Evolutionary conservation across 225 moss, liverwort and hornwort genomes (phyloP), one percentile per base, ranked within the genome.

Genomic region (Marchantia paleacea): DNA sequence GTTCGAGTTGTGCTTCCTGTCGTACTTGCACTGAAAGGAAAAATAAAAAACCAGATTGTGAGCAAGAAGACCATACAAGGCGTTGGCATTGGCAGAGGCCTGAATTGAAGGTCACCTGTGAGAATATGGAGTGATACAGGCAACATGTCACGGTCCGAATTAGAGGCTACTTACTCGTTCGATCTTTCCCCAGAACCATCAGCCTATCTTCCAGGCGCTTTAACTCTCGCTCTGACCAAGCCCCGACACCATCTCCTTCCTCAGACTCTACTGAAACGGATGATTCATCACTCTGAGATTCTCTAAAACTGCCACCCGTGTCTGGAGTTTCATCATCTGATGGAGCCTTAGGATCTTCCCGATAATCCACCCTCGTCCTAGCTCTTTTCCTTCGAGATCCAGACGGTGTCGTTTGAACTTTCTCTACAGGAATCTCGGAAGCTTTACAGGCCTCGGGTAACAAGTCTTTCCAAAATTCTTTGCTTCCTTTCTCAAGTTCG

Each of bases 361-460:
- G 72, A 28, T 94, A 96, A 77, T 96, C 88, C 48, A 96, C 89
- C 12, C 88, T 89, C 66, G 89, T 87, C 63, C 91, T 85, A 28
- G 88, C 89, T 81, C 92, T 86, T 78, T 91, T 92, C 63, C 84
- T 82, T 49, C 90, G 88, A 20, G 85, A 76, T 30, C 84, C 90
- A 50, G 81, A 51, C 16, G 85, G 85, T 20, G 81, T 84, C 9
- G 71, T 72, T 77, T 78, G 54, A 1, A 81, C 58, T 30, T 81
- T 75, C 24, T 85, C 78, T 31, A 30, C 49, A 66, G 85, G 67
- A 57, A 53, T 80, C 81, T 90, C 81, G 55, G 85, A 80, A 78
- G 85, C 83, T 80, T 90, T 86, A 85, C 86, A 92, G 54, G 93
- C 96, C 51, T 96, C 92, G 68, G 96, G 96, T 70, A 96, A 82